Conservation (phyloP, 352 stramenopile species). For the Phytophthora pisi region DNA sequence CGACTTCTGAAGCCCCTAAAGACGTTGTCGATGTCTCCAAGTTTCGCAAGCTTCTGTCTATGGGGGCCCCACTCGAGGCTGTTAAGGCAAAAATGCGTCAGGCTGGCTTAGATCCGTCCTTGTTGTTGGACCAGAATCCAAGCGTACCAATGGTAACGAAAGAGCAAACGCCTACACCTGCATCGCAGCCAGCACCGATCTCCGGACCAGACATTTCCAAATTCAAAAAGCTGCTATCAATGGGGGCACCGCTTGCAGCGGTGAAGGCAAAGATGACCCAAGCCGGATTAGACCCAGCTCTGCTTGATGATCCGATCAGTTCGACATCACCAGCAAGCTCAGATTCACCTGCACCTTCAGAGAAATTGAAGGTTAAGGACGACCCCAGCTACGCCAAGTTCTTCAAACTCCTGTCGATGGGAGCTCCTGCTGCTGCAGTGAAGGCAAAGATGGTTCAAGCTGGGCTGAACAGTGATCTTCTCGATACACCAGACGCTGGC, state of each 20-base stretch:
- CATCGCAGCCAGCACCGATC: conserved; percentile 3
- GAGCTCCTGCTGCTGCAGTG: conserved; percentile 53
- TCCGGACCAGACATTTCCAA: conserved; percentile 42
- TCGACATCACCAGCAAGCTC: background rate
- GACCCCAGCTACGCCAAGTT: conserved; percentile 69
- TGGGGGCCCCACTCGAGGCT: conserved; percentile 78
- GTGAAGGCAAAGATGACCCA: conserved; percentile 77
- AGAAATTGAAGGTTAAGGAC: conserved; percentile 48
- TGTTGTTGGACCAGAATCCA: conserved; percentile 46
- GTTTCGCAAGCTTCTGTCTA: conserved; percentile 92
- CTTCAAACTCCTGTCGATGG: conserved; percentile 73
- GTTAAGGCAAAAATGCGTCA: conserved; percentile 74
- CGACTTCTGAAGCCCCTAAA: background rate
- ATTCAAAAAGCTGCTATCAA: conserved; percentile 68
- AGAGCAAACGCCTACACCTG: conserved; percentile 40
- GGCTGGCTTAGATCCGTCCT: conserved; percentile 54
- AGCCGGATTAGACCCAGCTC: conserved; percentile 58
- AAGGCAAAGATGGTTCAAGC: conserved; percentile 77
- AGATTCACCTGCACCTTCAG: background rate
- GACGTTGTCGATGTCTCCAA: conserved; percentile 45
- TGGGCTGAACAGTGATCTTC: conserved; percentile 79
- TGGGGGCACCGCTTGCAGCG: conserved; percentile 59
- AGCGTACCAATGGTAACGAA: conserved; percentile 12
- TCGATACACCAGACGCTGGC: conserved; percentile 66
- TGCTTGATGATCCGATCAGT: conserved; percentile 42